Conservation (phyloP, 257 asterid species). For the Thymus mandschuricus region DNA sequence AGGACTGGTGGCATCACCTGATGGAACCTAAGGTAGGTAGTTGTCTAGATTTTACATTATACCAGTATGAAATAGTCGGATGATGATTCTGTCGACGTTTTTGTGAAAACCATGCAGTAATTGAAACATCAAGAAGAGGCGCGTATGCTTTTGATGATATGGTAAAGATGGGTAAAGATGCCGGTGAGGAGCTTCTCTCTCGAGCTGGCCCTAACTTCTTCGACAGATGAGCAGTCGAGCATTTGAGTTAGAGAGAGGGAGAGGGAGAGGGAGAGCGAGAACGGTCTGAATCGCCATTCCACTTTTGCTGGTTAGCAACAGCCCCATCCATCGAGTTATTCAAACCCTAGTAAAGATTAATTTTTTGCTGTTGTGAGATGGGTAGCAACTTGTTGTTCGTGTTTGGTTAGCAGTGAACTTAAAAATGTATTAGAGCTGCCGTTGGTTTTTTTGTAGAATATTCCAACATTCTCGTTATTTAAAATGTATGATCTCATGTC, state of each 20-base stretch:
- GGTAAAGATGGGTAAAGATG: conserved; percentile 85
- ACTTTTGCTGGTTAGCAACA: conserved; percentile 8
- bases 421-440: neutral
- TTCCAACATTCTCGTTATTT: neutral
- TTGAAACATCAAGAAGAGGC: conserved; percentile 84
- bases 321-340: conserved; percentile 22
- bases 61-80: neutral
- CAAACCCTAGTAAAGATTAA: neutral
- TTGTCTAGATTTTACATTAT: neutral
- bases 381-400: conserved; percentile 14
- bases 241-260: conserved; percentile 3
- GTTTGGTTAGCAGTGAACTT: neutral
- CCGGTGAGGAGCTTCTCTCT: conserved; percentile 88
- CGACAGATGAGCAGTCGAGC: conserved; percentile 37
- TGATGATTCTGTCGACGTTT: neutral
- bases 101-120: conserved; percentile 46
- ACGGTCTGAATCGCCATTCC: neutral
- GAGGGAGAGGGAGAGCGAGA: neutral
- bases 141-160: conserved; percentile 67
- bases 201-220: conserved; percentile 87
- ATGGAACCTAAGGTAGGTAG: conserved; percentile 69
- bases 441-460: neutral
- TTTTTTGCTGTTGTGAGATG: conserved; percentile 18
- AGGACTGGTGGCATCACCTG: conserved; percentile 96
- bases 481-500: neutral